Evolutionary conservation across 768 basidiomycete genomes (phyloP).

Genomic region (Kwoniella shandongensis): DNA sequence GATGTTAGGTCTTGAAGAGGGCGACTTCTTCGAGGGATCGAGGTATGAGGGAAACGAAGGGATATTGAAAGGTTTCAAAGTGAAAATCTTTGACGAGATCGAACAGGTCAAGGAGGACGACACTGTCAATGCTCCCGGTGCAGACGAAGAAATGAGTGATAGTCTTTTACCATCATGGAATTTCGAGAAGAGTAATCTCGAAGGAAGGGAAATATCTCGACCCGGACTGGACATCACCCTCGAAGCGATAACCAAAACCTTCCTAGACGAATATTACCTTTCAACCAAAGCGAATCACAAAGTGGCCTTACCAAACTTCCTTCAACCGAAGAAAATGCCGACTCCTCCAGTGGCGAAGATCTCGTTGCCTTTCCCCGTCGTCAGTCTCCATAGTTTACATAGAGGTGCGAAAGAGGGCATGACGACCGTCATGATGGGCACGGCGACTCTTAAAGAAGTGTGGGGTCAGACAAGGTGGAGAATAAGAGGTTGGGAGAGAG

Average conservation of each 20-base stretch:
- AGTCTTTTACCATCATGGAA: no score
- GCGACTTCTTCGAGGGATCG: conserved; percentile 41
- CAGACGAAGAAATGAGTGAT: no score
- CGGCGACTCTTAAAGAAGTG: conserved; percentile 36
- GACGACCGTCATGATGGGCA: conserved; percentile 44
- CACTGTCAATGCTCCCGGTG: not conserved
- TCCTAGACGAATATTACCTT: conserved; percentile 14
- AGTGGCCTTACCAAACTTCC: conserved; percentile 28
- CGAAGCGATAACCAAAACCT: conserved; percentile 10
- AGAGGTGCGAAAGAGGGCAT: conserved; percentile 37
- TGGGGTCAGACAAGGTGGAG: conserved; percentile 31
- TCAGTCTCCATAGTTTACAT: conserved; percentile 25
- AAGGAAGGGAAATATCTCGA: not conserved
- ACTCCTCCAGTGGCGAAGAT: conserved; percentile 36
- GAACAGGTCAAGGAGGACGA: not conserved
- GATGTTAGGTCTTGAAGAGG: conserved; percentile 36
- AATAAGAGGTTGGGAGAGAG: conserved; percentile 36
- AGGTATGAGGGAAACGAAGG: conserved; percentile 39
- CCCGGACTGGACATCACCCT: conserved; percentile 17
- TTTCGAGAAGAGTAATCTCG: no score
- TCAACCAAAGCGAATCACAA: not conserved
- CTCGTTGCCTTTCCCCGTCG: conserved; percentile 38
- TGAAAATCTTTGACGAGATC: conserved; percentile 25
- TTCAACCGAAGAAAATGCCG: conserved; percentile 33
- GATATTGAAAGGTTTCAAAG: conserved; percentile 21